phyloP scores from a whole-genome alignment of 2,329 filamentous ascomycete genomes.

The Drechslera avenae region DNA sequence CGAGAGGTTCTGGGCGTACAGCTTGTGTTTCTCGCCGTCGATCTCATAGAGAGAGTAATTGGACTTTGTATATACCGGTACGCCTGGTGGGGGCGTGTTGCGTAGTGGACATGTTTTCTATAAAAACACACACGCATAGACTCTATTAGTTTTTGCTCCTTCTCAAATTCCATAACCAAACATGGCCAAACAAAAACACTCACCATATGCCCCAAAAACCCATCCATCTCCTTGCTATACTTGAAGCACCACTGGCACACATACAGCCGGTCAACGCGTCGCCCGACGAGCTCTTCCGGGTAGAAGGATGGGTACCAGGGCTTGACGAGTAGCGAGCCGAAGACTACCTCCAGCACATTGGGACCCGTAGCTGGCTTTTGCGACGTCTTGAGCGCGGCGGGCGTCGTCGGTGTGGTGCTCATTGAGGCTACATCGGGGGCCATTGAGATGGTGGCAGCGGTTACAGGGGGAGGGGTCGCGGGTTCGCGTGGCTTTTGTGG shows the following conservation, averaged over 20 bases:
- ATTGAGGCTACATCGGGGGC: conserved; percentile 27
- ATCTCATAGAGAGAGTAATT: conserved; percentile 90
- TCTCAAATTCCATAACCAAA: no score
- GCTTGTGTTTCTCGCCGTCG: conserved; percentile 82
- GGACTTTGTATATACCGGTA: conserved; percentile 76
- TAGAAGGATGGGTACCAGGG: conserved; percentile 96
- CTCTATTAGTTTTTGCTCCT: no score
- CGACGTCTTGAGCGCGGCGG: conserved; percentile 13
- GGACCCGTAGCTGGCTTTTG: conserved; percentile 57
- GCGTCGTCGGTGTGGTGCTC: conserved; percentile 22
- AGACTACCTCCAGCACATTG: conserved; percentile 84
- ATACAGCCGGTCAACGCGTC: conserved; percentile 65
- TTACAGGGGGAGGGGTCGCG: neutral
- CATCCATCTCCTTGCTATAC: conserved; percentile 68
- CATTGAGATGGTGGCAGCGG: conserved; percentile 24
- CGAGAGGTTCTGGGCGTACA: conserved; percentile 94
- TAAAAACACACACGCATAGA: no score
- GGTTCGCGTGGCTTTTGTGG: conserved; percentile 10
- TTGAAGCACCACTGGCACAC: conserved; percentile 95
- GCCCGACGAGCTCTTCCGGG: conserved; percentile 64
- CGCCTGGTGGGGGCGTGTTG: conserved; percentile 63
- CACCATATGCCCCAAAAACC: conserved; percentile 54
- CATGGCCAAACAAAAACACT: neutral
- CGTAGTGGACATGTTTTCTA: conserved; percentile 53
- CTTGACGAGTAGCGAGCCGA: conserved; percentile 82